Conservation (phyloP, 1,284 basidiomycete species). For the Ustilago nuda region DNA sequence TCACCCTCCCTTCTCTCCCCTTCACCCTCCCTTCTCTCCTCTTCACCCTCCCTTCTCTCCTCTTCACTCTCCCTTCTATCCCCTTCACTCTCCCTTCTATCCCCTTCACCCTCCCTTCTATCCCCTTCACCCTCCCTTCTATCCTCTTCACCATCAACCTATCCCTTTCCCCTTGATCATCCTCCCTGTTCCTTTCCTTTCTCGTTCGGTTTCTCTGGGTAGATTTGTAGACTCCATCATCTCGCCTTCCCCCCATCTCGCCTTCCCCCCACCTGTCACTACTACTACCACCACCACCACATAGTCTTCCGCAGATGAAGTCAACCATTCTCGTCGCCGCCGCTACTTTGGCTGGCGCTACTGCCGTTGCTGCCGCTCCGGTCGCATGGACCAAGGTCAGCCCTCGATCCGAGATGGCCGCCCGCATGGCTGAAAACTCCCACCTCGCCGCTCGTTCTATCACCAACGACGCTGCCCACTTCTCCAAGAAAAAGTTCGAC, state of each 20-base stretch:
- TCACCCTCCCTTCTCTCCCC: neutral
- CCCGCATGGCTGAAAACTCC: slow-evolving; percentile 35
- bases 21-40: neutral
- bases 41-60: neutral
- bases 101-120: neutral
- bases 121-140: neutral
- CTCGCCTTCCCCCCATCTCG: neutral
- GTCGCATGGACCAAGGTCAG: slow-evolving; percentile 48
- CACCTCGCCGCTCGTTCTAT: slow-evolving; percentile 48
- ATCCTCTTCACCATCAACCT: slow-evolving; percentile 1
- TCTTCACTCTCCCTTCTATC: no score
- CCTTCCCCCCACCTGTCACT: neutral
- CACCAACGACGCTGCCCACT: slow-evolving; percentile 34
- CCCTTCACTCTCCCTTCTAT: neutral
- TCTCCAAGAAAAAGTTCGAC: slow-evolving; percentile 63
- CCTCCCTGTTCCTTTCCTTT: neutral
- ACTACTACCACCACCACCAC: neutral
- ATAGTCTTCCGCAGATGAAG: slow-evolving; percentile 30
- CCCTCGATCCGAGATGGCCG: slow-evolving; percentile 45
- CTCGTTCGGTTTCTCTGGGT: neutral
- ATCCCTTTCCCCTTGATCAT: slow-evolving; percentile 5
- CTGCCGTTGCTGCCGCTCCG: slow-evolving; percentile 38
- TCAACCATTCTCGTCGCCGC: slow-evolving; percentile 39
- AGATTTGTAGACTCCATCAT: neutral
- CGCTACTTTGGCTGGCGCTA: slow-evolving; percentile 30